These are phyloP conservation scores for Dendrostoma leiphaemia DNA, from an alignment of 2,329 filamentous ascomycete species.

Conservation along the genomic window DNA sequence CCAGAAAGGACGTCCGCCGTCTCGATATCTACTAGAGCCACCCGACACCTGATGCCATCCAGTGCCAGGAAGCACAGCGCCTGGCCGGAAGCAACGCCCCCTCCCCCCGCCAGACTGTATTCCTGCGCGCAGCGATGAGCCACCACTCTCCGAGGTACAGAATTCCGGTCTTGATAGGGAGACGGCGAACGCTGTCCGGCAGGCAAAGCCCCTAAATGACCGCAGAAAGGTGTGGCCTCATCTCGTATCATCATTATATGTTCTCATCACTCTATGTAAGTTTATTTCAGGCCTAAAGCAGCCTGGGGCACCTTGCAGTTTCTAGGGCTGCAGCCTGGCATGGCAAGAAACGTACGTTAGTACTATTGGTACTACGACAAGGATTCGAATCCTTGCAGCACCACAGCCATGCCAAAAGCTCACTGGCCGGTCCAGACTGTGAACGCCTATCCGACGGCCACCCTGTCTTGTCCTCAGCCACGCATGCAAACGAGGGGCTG, in stretches of 20 bases:
- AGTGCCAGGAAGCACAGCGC: no score
- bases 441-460: neutral
- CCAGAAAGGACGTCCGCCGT: no score
- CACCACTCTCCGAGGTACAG: neutral
- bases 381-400: conserved; percentile 9
- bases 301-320: conserved; percentile 6
- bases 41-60: no score
- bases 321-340: neutral
- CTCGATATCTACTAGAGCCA: no score
- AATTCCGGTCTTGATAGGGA: neutral
- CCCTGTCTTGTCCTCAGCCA: neutral
- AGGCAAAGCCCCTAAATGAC: conserved; percentile 13
- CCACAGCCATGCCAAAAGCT: neutral
- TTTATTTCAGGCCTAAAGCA: conserved; percentile 3
- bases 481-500: neutral
- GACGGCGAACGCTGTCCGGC: neutral
- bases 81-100: no score
- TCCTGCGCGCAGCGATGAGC: neutral
- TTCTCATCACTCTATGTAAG: conserved; percentile 10
- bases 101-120: no score
- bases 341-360: neutral
- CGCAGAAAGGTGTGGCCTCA: conserved; percentile 9
- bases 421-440: neutral
- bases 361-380: neutral
- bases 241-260: neutral